Evolutionary conservation across 495 filamentous ascomycete species (phyloP), one percentile per base, ranked within the genome.

Genomic region (Glarea lozoyensis): DNA sequence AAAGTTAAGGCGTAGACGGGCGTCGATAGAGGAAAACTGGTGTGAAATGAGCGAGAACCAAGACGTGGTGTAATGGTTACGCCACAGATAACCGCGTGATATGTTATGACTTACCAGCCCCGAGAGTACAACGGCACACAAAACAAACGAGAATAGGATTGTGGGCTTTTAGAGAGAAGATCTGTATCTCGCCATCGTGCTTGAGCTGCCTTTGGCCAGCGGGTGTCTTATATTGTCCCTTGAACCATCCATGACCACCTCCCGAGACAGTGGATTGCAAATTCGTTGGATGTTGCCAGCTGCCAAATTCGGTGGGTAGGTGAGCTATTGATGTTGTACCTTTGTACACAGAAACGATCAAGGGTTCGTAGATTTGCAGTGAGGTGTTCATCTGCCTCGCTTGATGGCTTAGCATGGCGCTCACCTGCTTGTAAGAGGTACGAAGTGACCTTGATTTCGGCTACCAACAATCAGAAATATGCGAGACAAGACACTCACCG

Each of bases 171-270:
- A 18, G 21, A 21, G 37, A 15, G n/a, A 5, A 46, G 23, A 46
- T 46, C 43, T 46, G 43, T 40, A 40, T 13, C 25, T 46, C 25
- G 43, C 36, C 43, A 40, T 32, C 25, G 15, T 39, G 29, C 43
- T 40, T n/a, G 22, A 21, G 30, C 30, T 34, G 16, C 10, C 3
- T 29, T 29, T 29, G n/a, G 25, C 7, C 25, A 29, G 15, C 31
- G 41, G 17, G 15, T 4, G 4, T 35, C 35, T 20, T 31, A 13
- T 34, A 18, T 21, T 15, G 21, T 37, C 20, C 23, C n/a, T 13
- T 10, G 15, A 15, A 24, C 16, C 23, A 30, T 10, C 2, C 36
- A 17, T 23, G 21, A 9, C 15, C 19, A 29, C 11, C 30, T 40
- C n/a, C 43, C 35, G 36, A 27, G 25, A 39, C 36, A 40, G 33